Base-by-base conservation (phyloP, 768 basidiomycete species). In the Mrakia frigida region DNA sequence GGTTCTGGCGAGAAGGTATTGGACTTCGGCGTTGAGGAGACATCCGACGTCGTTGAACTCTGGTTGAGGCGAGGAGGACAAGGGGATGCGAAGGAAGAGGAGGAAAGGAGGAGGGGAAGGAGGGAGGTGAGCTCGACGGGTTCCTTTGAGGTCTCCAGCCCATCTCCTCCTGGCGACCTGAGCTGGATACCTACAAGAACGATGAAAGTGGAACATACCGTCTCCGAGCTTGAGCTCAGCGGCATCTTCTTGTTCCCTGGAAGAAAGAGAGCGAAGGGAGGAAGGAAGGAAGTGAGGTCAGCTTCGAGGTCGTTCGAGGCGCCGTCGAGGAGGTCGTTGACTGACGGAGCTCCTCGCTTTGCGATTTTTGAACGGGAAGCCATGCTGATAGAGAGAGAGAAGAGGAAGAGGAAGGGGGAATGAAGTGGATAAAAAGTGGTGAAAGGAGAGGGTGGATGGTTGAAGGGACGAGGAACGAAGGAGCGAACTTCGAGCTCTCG, bases 41-140 rank as follows among this genome's bases (percentile, higher is more conserved):
- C 92, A 93, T 86, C 92, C 93, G 7, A 91, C 91, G 79, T 93
- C 92, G 85, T 92, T 92, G 85, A 95, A 95, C 82, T 93, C 93
- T 93, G n/a, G 78, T 43, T 4, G 0, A 10, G 35, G 33, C 23
- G 35, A 25, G 72, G n/a, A n/a, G n/a, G n/a, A n/a, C n/a, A 59
- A 39, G 65, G 11, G 33, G 59, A 31, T 11, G 21, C 33, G n/a
- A 3, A n/a, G 37, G 37, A 39, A 43, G 65, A 39, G 23, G 3
- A 35, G 63, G 23, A 25, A 33, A 7, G 37, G 23, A 7, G 11
- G 37, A 21, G 31, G 25, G 35, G 35, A 41, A 68, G 46, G 68
- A 59, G 60, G 9, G 50, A 71, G 28, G 70, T 60, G 53, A 74
- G 63, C 65, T 68, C 65, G 23, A 68, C 35, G 16, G 16, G 16